Conservation (phyloP, 108 stramenopile genomes). For the Skeletonema tropicum region DNA sequence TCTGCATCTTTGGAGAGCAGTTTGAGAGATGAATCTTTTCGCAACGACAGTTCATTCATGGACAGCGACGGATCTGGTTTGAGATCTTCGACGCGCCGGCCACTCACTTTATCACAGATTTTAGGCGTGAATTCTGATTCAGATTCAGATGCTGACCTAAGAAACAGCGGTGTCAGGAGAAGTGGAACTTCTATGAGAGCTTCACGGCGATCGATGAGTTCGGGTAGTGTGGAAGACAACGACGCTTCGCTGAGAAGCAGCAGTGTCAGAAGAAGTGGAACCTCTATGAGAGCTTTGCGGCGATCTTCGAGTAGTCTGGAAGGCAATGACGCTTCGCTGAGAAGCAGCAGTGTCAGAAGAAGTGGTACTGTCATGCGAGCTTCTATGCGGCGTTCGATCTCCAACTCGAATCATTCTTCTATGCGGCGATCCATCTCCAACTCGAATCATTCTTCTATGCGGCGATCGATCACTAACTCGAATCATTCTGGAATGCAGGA, state of each 20-base stretch:
- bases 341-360: background rate
- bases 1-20: background rate
- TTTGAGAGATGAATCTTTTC: background rate
- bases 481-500: background rate
- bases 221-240: background rate
- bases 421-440: no score
- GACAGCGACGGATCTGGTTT: background rate
- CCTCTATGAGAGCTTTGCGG: no score
- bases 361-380: background rate
- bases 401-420: background rate
- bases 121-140: background rate
- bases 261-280: background rate
- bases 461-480: background rate
- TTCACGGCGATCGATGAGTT: background rate
- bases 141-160: background rate
- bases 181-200: background rate
- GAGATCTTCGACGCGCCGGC: background rate
- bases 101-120: background rate
- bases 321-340: background rate
- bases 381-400: background rate
- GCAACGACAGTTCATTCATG: background rate
- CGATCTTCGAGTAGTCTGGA: no score
- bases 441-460: background rate
- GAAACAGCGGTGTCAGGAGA: background rate
- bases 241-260: background rate